phyloP scores from a whole-genome alignment of 2,329 filamentous ascomycete genomes.

The Xylaria sp. region DNA sequence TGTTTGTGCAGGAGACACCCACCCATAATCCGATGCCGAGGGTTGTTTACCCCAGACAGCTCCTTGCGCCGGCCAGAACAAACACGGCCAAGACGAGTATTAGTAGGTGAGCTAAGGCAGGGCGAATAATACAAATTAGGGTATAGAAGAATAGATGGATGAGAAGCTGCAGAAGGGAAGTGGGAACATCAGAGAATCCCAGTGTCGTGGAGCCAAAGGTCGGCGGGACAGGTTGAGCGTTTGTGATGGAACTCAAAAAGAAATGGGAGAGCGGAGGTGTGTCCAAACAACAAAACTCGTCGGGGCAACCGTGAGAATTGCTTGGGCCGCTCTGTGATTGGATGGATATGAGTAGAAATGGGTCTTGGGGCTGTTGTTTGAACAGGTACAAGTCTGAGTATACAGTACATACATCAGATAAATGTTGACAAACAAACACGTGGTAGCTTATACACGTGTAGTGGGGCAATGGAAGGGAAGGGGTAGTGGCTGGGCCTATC shows the following conservation, averaged over 20 bases:
- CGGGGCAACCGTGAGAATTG: constrained; percentile 46
- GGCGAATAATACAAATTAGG: constrained; percentile 26
- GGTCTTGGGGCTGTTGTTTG: constrained; percentile 6
- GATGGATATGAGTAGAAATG: constrained; percentile 19
- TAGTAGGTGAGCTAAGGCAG: constrained; percentile 18
- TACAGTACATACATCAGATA: not conserved
- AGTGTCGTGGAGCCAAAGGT: constrained; percentile 36
- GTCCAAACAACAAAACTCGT: constrained; percentile 49
- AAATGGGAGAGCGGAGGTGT: constrained; percentile 41
- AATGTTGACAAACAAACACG: not conserved
- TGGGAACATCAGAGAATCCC: constrained; percentile 36
- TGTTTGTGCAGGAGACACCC: constrained; percentile 30
- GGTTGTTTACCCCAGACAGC: constrained; percentile 47
- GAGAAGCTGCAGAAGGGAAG: constrained; percentile 29
- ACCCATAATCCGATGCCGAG: constrained; percentile 44
- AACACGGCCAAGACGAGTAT: constrained; percentile 39
- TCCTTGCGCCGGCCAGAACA: constrained; percentile 46
- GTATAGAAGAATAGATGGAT: constrained; percentile 15
- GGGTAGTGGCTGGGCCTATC: constrained; percentile 15
- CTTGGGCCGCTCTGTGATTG: constrained; percentile 29
- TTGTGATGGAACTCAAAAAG: constrained; percentile 40
- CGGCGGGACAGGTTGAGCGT: constrained; percentile 31
- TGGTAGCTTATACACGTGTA: not conserved
- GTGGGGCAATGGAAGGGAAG: not conserved
- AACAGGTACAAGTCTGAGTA: not conserved